Percentiles rank a stretch among this genome's conserved stretches.
These are phyloP conservation scores for Arxiozyma bovina DNA, from an alignment of 1,139 yeast species.

Conservation along the genomic window DNA sequence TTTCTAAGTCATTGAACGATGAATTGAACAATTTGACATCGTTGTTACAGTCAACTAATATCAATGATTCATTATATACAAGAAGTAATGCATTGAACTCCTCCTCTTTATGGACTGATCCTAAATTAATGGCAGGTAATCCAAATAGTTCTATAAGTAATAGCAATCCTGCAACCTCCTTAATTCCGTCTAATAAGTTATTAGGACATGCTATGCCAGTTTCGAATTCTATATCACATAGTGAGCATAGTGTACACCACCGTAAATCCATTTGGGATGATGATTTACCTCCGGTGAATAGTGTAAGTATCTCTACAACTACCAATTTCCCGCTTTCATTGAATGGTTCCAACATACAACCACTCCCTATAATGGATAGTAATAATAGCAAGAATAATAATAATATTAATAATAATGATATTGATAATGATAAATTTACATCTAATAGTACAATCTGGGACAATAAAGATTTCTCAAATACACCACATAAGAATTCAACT, in stretches of 20 bases:
- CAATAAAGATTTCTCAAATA: background rate
- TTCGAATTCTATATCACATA: background rate
- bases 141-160: background rate
- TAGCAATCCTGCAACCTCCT: background rate
- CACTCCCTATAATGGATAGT: background rate
- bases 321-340: background rate
- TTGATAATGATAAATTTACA: background rate
- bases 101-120: constrained; percentile 17
- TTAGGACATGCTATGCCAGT: background rate
- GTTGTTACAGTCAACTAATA: constrained; percentile 21
- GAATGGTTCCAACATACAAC: background rate
- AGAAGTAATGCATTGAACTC: background rate
- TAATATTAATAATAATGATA: background rate
- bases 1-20: constrained; percentile 17
- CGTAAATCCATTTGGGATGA: constrained; percentile 11
- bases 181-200: background rate
- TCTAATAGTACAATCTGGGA: background rate
- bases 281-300: background rate
- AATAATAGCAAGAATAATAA: background rate
- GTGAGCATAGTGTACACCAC: constrained; percentile 1
- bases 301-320: background rate
- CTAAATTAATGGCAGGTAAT: constrained; percentile 2
- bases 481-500: background rate
- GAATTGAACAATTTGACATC: constrained; percentile 25
- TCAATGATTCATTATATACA: constrained; percentile 11